Percentiles rank a stretch among this genome's conserved stretches.
phyloP scores from a whole-genome alignment of 805 yeast species.

The Suhomyces tanzawaensis region DNA sequence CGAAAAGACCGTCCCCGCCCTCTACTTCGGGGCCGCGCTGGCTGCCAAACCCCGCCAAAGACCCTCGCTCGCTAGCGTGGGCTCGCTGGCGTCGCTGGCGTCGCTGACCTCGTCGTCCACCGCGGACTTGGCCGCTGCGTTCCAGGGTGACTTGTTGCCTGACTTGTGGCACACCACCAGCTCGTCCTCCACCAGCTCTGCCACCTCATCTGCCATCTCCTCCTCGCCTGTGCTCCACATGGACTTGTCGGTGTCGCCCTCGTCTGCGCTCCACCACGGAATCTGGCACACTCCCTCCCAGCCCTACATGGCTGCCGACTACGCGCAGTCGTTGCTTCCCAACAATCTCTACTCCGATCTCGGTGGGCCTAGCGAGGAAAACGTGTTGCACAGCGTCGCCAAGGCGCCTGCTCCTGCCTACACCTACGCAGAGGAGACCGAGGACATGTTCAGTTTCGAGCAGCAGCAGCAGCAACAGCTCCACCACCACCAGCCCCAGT shows the following conservation, averaged over 20 bases:
- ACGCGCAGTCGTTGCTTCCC: conserved; percentile 20
- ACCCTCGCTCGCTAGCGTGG: conserved; percentile 10
- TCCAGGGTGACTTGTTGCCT: conserved; percentile 30
- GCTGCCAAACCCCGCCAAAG: neutral
- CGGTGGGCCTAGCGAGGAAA: conserved; percentile 36
- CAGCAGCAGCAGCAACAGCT: conserved; percentile 14
- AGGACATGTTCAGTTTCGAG: conserved; percentile 21
- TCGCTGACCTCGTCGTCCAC: conserved; percentile 12
- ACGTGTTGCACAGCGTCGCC: conserved; percentile 18
- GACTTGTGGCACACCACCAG: conserved; percentile 31
- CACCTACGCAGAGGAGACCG: conserved; percentile 11
- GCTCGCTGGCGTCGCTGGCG: conserved; percentile 2
- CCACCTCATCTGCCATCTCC: conserved; percentile 9
- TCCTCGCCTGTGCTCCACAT: conserved; percentile 1
- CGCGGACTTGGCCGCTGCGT: conserved; percentile 8
- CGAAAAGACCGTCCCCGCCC: conserved; percentile 3
- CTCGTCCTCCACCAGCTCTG: conserved; percentile 7
- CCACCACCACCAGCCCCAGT: conserved; percentile 1
- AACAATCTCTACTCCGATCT: conserved; percentile 16
- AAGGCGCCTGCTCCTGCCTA: neutral
- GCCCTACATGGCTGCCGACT: conserved; percentile 2
- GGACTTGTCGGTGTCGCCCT: conserved; percentile 5
- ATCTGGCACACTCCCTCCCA: conserved; percentile 2
- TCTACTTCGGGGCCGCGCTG: neutral
- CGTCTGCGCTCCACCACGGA: conserved; percentile 10